Percentiles rank a stretch among this genome's conserved stretches.
Conservation (phyloP, 2,329 filamentous ascomycete species). For the Didymella arachidicola region DNA sequence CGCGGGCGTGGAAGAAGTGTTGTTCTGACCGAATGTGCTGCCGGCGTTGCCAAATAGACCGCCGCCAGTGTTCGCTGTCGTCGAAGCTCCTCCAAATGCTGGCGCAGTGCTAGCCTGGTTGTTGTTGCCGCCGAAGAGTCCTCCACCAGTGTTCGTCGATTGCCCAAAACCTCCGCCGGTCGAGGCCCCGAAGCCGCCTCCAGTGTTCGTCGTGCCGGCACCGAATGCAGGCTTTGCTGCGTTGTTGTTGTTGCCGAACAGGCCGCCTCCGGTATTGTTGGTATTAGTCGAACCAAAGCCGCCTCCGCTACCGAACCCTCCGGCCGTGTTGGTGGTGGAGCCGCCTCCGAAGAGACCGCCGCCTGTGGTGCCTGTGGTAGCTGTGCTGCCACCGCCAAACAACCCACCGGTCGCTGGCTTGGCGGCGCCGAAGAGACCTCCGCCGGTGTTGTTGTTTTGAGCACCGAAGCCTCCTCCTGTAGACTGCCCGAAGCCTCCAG, state of each 20-base stretch:
- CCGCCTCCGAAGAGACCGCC: slow-evolving; percentile 47
- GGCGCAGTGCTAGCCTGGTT: slow-evolving; percentile 40
- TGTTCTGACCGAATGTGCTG: slow-evolving; percentile 46
- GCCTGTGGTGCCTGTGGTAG: slow-evolving; percentile 37
- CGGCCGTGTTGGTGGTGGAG: slow-evolving; percentile 38
- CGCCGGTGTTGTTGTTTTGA: slow-evolving; percentile 36
- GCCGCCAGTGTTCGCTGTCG: slow-evolving; percentile 39
- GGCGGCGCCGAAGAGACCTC: slow-evolving; percentile 46
- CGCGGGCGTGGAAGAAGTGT: slow-evolving; percentile 32
- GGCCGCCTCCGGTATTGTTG: slow-evolving; percentile 41
- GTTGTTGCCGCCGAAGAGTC: slow-evolving; percentile 44
- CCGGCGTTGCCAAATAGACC: slow-evolving; percentile 39
- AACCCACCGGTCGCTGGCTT: slow-evolving; percentile 48
- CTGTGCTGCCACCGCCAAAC: slow-evolving; percentile 51
- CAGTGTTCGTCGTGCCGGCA: slow-evolving; percentile 39
- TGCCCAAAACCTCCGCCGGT: slow-evolving; percentile 40
- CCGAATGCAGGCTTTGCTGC: slow-evolving; percentile 48
- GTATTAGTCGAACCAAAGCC: slow-evolving; percentile 45
- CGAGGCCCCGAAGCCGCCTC: slow-evolving; percentile 39
- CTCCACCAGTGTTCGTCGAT: slow-evolving; percentile 40
- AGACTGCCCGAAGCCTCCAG: slow-evolving; percentile 46
- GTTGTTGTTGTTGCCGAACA: slow-evolving; percentile 59
- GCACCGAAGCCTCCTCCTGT: slow-evolving; percentile 41
- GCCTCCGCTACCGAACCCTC: slow-evolving; percentile 41
- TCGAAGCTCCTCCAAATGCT: slow-evolving; percentile 38